Conservation (phyloP, 306 rosid species). For the Argentina anserina region DNA sequence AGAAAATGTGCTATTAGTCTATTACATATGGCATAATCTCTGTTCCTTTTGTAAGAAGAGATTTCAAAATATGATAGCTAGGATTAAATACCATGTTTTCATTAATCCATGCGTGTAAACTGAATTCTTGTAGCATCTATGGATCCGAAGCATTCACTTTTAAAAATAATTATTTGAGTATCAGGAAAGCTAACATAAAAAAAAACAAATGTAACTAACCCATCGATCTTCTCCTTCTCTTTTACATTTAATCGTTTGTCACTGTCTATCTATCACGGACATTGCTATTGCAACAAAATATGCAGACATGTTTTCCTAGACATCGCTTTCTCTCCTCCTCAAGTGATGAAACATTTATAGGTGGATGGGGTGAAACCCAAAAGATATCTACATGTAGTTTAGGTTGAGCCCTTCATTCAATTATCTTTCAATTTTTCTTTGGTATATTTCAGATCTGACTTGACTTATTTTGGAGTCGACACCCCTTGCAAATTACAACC, state of each 20-base stretch:
- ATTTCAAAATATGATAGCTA: background rate
- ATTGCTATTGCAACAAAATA: conserved; percentile 17
- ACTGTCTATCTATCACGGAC: background rate
- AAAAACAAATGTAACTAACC: background rate
- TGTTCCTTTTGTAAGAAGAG: no score
- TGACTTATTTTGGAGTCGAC: background rate
- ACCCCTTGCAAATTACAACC: background rate
- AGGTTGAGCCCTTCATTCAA: background rate
- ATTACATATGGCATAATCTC: background rate
- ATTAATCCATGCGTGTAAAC: background rate
- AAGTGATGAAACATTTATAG: conserved; percentile 36
- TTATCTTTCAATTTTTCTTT: background rate
- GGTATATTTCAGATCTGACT: background rate
- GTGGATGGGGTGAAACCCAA: conserved; percentile 25
- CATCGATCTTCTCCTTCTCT: background rate
- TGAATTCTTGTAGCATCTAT: background rate
- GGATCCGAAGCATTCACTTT: background rate
- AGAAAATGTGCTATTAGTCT: no score
- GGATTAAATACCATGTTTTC: background rate
- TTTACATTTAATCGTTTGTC: background rate
- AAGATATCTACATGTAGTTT: conserved; percentile 16
- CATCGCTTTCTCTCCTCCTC: conserved; percentile 39
- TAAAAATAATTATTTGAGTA: background rate
- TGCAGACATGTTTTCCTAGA: conserved; percentile 16
- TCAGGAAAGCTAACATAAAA: background rate